Percentiles rank a stretch among this genome's conserved stretches.
Evolutionary conservation across 768 basidiomycete genomes (phyloP).

Genomic region (Scleroderma citrinum): DNA sequence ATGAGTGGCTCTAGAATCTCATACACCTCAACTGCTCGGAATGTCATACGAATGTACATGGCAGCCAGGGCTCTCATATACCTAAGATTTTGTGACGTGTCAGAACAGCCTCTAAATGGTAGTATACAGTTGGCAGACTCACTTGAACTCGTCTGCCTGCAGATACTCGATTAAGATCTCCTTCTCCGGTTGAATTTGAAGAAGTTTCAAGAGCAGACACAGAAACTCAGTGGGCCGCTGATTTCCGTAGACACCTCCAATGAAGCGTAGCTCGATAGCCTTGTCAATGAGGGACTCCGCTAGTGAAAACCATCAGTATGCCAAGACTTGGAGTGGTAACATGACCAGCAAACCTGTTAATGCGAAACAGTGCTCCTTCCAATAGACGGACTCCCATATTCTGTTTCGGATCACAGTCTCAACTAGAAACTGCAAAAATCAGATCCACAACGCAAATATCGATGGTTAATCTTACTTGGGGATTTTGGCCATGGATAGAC

Average conservation of each 20-base stretch:
- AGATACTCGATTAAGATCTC: conserved; percentile 96
- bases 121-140: conserved; percentile 22
- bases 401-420: conserved; percentile 95
- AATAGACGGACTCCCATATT: conserved; percentile 91
- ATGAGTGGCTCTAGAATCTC: conserved; percentile 90
- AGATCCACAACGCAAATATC: conserved; percentile 7
- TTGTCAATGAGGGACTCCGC: conserved; percentile 94
- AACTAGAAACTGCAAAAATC: conserved; percentile 66
- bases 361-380: conserved; percentile 99
- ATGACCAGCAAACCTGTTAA: conserved; percentile 66
- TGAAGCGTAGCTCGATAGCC: conserved; percentile 70
- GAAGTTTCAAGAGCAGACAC: conserved; percentile 85
- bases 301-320: conserved; percentile 24
- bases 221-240: conserved; percentile 93
- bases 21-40: conserved; percentile 84
- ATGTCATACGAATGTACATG: conserved; percentile 94
- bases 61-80: conserved; percentile 92
- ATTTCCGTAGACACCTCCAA: conserved; percentile 95
- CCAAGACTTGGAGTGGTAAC: not conserved
- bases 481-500: conserved; percentile 95
- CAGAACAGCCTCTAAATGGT: not conserved
- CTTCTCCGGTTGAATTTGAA: conserved; percentile 97
- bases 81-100: conserved; percentile 36
- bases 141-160: conserved; percentile 98
- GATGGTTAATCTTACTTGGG: conserved; percentile 59